Evolutionary conservation across 768 basidiomycete genomes (phyloP).

Genomic region (Lentinula detonsa): DNA sequence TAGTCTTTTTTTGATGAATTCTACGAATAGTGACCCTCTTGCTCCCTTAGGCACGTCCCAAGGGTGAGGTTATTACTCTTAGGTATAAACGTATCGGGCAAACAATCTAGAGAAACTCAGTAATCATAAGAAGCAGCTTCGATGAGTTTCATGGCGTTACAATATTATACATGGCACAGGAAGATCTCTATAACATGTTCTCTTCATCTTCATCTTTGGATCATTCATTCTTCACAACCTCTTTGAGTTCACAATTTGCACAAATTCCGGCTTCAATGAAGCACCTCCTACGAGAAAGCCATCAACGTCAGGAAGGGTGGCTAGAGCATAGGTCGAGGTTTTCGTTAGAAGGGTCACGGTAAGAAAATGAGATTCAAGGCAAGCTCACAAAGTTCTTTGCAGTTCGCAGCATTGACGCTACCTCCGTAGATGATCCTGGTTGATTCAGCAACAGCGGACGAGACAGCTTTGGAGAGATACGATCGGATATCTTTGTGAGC

Average conservation of each 20-base stretch:
- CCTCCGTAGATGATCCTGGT: conserved; percentile 96
- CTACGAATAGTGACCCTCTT: no score
- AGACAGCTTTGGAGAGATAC: conserved; percentile 64
- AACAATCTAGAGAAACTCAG: background rate
- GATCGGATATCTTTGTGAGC: conserved; percentile 79
- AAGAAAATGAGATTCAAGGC: background rate
- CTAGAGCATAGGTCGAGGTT: conserved; percentile 29
- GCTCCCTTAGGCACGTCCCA: background rate
- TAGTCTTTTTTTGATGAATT: no score
- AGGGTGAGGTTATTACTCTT: background rate
- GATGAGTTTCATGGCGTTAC: background rate
- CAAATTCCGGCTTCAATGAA: conserved; percentile 96
- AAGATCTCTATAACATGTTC: background rate
- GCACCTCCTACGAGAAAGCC: conserved; percentile 98
- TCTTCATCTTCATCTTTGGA: background rate
- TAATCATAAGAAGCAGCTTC: no score
- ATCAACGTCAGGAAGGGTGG: conserved; percentile 77
- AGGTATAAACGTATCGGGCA: background rate
- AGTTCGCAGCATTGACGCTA: conserved; percentile 86
- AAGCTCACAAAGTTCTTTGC: conserved; percentile 74
- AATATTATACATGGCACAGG: background rate
- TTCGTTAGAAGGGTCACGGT: background rate
- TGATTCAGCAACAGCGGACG: conserved; percentile 58
- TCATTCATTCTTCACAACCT: conserved; percentile 12
- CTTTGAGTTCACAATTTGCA: conserved; percentile 80